phyloP scores from a whole-genome alignment of 164 flowering plant genomes.

The Umbilicus rupestris region DNA sequence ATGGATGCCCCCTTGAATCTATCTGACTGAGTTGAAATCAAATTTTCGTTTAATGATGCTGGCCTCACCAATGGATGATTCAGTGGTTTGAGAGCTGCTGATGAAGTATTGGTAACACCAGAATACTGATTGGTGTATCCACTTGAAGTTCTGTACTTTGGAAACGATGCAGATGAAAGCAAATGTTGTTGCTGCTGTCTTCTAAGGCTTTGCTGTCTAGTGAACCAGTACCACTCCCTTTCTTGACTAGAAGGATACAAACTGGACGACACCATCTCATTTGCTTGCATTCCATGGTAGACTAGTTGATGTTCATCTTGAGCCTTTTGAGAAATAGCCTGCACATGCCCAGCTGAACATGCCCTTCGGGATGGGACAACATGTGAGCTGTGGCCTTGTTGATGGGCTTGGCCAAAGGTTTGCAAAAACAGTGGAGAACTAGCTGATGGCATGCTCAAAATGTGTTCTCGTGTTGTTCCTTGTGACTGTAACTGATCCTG shows the following conservation, averaged over 20 bases:
- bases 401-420: too few species aligned
- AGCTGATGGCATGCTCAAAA: too few species aligned
- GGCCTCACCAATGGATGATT: conserved; percentile 54
- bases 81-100: conserved; percentile 38
- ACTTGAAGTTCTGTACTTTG: conserved; percentile 44
- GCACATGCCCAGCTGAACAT: too few species aligned
- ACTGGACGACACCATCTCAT: conserved; percentile 11
- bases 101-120: conserved; percentile 29
- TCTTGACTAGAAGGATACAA: conserved; percentile 22
- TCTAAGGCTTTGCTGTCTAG: conserved; percentile 27
- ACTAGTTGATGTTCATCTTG: too few species aligned
- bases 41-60: conserved; percentile 35
- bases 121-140: conserved; percentile 38
- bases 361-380: too few species aligned
- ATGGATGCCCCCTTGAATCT: conserved; percentile 28
- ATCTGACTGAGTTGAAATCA: conserved; percentile 32
- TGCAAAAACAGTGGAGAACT: too few species aligned
- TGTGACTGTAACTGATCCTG: too few species aligned
- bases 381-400: too few species aligned
- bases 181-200: conserved; percentile 55
- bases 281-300: too few species aligned
- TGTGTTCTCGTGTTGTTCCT: conserved; percentile 19
- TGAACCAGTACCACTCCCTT: too few species aligned
- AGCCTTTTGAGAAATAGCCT: background rate
- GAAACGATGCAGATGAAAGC: conserved; percentile 47